Evolutionary conservation across 352 stramenopile genomes (phyloP), one percentile per base, ranked within the genome.

Genomic region (Peronospora destructor): DNA sequence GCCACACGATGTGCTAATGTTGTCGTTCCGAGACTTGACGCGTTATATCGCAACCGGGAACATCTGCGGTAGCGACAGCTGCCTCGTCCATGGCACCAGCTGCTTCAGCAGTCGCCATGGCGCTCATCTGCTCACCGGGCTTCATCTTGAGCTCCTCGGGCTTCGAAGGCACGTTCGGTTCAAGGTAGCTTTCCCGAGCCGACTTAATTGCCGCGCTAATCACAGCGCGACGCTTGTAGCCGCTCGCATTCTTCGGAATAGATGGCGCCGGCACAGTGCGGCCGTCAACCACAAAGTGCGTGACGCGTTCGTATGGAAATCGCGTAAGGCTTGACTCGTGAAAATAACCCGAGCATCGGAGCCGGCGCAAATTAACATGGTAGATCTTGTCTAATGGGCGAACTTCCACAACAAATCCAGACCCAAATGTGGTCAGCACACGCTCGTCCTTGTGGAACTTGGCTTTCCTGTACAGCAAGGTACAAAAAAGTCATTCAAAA

Each of bases 291-390:
- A 90, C 76, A 50, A 92, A 83, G 39, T 92, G 82, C 43, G 82
- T 90, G 23, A 89, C 82, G 32, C 76, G 76, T 28, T 92, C 78
- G 35, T 92, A 92, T n/a, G 82, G 82, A 59, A 92, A 92, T 16
- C 64, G 53, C 41, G 61, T 49, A 25, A 92, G 47, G 23, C 60
- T 72, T 7, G 65, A 53, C 42, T 92, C 82, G 66, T 90, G 76
- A 41, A 90, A 92, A 51, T 73, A 89, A 6, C 76, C 82, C 2
- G 53, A 67, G 44, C 80, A 76, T 50, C 78, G 75, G 25, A 90
- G 68, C 3, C 81, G 78, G n/a, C 82, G 82, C 33, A 92, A 65
- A 32, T 85, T 67, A 16, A 92, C 75, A 37, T 81, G 66, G 59
- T 92, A 92, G 58, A 90, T 86, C 23, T 81, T 75, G 25, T 87